Evolutionary conservation across 768 basidiomycete genomes (phyloP).

Genomic region (Trametes sanguinea): DNA sequence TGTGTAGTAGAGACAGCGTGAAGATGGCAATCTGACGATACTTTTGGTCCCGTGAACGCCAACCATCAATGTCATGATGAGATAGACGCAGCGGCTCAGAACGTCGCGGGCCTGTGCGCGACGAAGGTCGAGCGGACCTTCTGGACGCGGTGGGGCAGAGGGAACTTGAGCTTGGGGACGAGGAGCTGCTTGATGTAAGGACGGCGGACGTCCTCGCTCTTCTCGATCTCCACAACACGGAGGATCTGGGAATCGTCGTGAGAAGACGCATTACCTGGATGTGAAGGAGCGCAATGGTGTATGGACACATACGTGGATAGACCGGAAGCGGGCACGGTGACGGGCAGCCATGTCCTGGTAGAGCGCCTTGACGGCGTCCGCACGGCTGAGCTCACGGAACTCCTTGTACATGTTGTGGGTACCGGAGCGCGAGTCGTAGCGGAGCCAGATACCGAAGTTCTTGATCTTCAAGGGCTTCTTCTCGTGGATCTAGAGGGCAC

Average conservation of each 20-base stretch:
- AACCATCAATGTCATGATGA: background rate
- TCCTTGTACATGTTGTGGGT: conserved; percentile 99
- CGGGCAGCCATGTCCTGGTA: conserved; percentile 99
- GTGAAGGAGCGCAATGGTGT: too few species aligned
- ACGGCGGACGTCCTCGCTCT: conserved; percentile 87
- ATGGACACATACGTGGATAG: conserved; percentile 76
- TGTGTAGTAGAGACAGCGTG: conserved; percentile 13
- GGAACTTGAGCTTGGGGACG: conserved; percentile 91
- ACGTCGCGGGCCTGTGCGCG: conserved; percentile 75
- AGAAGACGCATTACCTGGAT: background rate
- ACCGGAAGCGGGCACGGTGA: conserved; percentile 99
- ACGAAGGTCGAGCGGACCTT: conserved; percentile 82
- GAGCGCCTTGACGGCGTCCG: conserved; percentile 92
- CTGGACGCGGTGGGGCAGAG: conserved; percentile 85
- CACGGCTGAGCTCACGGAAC: conserved; percentile 93
- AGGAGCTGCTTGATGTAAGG: conserved; percentile 98
- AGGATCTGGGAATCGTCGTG: conserved; percentile 67
- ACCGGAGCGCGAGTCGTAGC: conserved; percentile 98
- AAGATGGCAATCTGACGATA: conserved; percentile 13
- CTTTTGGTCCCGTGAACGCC: conserved; percentile 12
- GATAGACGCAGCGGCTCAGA: conserved; percentile 39
- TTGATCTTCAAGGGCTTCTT: conserved; percentile 98
- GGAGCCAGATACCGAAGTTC: conserved; percentile 99
- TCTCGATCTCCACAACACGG: conserved; percentile 94
- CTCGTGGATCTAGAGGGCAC: conserved; percentile 81